phyloP scores from a whole-genome alignment of 768 basidiomycete genomes.

The Lentinula lateritia region DNA sequence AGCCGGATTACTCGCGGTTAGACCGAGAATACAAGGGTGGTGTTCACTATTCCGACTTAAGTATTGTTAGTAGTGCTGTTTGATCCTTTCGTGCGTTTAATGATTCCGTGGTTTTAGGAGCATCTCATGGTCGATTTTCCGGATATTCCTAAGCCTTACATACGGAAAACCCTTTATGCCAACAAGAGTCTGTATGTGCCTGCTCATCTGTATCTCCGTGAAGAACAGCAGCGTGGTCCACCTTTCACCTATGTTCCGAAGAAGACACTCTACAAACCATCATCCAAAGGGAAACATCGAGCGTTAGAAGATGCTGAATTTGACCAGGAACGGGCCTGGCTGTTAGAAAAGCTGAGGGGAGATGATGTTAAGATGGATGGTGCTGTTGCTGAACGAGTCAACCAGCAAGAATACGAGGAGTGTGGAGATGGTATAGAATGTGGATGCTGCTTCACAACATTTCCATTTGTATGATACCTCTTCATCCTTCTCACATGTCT shows the following conservation, averaged over 20 bases:
- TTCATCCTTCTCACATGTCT: neutral
- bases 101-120: conserved; percentile 25
- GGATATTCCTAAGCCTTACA: conserved; percentile 45
- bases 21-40: conserved; percentile 41
- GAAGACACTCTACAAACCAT: conserved; percentile 22
- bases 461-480: conserved; percentile 54
- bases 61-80: conserved; percentile 37
- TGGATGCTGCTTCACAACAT: conserved; percentile 78
- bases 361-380: conserved; percentile 20
- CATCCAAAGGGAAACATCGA: conserved; percentile 35
- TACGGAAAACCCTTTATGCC: conserved; percentile 36
- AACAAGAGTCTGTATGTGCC: conserved; percentile 59
- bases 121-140: conserved; percentile 56
- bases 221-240: conserved; percentile 25
- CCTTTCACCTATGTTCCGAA: conserved; percentile 30
- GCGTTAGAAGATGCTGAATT: conserved; percentile 40
- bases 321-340: conserved; percentile 42
- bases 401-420: conserved; percentile 39
- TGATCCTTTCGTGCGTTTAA: conserved; percentile 1
- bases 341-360: conserved; percentile 29
- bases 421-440: conserved; percentile 71
- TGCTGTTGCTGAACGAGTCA: conserved; percentile 24
- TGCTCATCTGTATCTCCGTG: conserved; percentile 45
- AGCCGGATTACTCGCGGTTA: conserved; percentile 47
- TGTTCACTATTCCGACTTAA: conserved; percentile 40